These are phyloP conservation scores for Agarophyton chilense DNA, from an alignment of 23 red algal genomes.

Conservation along the genomic window DNA sequence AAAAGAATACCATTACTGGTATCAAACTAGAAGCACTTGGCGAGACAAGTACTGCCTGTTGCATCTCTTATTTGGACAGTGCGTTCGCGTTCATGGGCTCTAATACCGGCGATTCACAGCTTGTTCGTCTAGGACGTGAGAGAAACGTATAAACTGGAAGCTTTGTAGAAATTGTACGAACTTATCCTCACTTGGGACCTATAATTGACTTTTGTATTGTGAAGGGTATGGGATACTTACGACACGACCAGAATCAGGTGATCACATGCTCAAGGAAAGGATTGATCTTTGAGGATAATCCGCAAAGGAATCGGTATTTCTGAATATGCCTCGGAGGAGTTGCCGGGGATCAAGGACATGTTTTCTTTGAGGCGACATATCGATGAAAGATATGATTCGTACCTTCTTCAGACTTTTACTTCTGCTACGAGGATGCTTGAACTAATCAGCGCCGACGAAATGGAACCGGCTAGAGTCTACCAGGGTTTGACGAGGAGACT, in stretches of 20 bases:
- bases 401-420: constrained; percentile 85
- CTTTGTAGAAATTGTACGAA: constrained; percentile 81
- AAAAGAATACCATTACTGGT: constrained; percentile 20
- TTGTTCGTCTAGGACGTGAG: constrained; percentile 63
- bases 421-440: constrained; percentile 83
- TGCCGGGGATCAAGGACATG: constrained; percentile 90
- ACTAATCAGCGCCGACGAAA: constrained; percentile 76
- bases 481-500: constrained; percentile 70
- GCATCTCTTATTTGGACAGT: constrained; percentile 86
- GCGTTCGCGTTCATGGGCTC: constrained; percentile 92
- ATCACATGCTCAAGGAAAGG: constrained; percentile 89
- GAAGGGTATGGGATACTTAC: constrained; percentile 68
- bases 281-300: constrained; percentile 89
- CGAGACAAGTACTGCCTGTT: constrained; percentile 69
- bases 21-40: constrained; percentile 85
- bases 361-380: constrained; percentile 79
- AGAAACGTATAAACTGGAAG: constrained; percentile 34
- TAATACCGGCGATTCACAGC: constrained; percentile 82
- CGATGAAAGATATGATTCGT: constrained; percentile 67
- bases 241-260: constrained; percentile 82
- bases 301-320: constrained; percentile 96
- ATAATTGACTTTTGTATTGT: constrained; percentile 95
- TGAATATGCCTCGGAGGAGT: constrained; percentile 84
- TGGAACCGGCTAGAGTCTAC: constrained; percentile 70
- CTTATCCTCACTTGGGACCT: constrained; percentile 86